These are phyloP conservation scores for Jaapia argillacea DNA, from an alignment of 768 basidiomycete species.

Conservation along the genomic window DNA sequence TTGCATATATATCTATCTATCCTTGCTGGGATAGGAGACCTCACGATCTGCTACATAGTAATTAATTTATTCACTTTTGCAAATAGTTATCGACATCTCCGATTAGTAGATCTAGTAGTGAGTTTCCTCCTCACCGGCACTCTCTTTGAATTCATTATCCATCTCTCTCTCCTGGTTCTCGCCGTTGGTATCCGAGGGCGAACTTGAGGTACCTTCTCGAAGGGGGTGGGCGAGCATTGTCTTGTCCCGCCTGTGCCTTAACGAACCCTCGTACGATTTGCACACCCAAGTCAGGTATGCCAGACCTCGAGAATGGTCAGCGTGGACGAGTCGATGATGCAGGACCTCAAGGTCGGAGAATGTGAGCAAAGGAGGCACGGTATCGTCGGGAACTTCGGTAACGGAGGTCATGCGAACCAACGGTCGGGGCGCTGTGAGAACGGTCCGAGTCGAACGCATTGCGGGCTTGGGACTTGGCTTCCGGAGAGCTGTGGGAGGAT, in stretches of 20 bases:
- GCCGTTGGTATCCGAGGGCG: too few species aligned
- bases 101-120: too few species aligned
- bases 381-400: conserved; percentile 58
- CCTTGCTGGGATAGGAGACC: too few species aligned
- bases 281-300: conserved; percentile 65
- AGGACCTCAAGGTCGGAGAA: conserved; percentile 74
- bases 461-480: conserved; percentile 24
- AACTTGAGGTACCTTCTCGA: too few species aligned
- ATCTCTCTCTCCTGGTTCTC: too few species aligned
- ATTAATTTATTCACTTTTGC: too few species aligned
- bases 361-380: conserved; percentile 69
- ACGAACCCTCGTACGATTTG: conserved; percentile 61
- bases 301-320: conserved; percentile 31
- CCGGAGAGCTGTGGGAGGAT: conserved; percentile 48
- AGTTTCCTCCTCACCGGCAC: too few species aligned
- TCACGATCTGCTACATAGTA: too few species aligned
- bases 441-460: conserved; percentile 49
- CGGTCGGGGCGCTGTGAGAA: conserved; percentile 45
- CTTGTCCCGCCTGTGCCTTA: conserved; percentile 50
- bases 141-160: too few species aligned
- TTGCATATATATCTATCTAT: too few species aligned
- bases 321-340: conserved; percentile 59
- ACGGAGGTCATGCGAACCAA: conserved; percentile 60
- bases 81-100: too few species aligned
- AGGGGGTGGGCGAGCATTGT: conserved; percentile 36